phyloP scores from a whole-genome alignment of 352 stramenopile genomes.

The Vaucheria bursata region DNA sequence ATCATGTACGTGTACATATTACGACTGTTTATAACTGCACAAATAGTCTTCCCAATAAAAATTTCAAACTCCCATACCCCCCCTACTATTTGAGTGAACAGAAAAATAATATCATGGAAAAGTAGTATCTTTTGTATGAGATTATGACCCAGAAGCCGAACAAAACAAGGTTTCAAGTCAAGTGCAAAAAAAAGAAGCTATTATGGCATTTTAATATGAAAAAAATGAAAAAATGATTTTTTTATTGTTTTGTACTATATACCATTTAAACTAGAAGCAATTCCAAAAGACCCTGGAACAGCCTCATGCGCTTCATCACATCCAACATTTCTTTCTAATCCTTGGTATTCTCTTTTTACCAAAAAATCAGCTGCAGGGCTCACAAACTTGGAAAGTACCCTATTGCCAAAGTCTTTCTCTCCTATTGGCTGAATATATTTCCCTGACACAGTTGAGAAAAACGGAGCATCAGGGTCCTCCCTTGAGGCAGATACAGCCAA shows the following conservation, averaged over 20 bases:
- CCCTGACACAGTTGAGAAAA: slow-evolving; percentile 62
- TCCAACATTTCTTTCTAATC: slow-evolving; percentile 56
- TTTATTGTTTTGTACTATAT: slow-evolving; percentile 19
- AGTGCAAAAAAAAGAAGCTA: no score
- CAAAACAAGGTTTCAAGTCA: no score
- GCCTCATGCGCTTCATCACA: slow-evolving; percentile 55
- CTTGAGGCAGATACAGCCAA: not conserved
- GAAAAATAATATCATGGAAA: no score
- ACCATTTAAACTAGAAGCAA: slow-evolving; percentile 45
- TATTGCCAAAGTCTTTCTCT: slow-evolving; percentile 3
- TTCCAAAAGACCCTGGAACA: slow-evolving; percentile 53
- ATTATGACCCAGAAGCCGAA: no score
- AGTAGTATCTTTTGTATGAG: no score
- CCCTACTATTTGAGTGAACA: no score
- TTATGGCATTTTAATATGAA: no score
- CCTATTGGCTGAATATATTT: slow-evolving; percentile 52
- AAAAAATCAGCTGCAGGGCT: slow-evolving; percentile 65
- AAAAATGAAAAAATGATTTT: no score
- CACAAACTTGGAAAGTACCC: slow-evolving; percentile 56
- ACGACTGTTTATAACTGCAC: no score
- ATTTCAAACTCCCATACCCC: no score
- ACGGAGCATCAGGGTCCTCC: slow-evolving; percentile 54
- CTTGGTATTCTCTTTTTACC: slow-evolving; percentile 59
- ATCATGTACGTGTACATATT: no score
- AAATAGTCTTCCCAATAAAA: no score